Evolutionary conservation across 139 green algal species (phyloP), one percentile per base, ranked within the genome.

Genomic region (Nannochloris sp.): DNA sequence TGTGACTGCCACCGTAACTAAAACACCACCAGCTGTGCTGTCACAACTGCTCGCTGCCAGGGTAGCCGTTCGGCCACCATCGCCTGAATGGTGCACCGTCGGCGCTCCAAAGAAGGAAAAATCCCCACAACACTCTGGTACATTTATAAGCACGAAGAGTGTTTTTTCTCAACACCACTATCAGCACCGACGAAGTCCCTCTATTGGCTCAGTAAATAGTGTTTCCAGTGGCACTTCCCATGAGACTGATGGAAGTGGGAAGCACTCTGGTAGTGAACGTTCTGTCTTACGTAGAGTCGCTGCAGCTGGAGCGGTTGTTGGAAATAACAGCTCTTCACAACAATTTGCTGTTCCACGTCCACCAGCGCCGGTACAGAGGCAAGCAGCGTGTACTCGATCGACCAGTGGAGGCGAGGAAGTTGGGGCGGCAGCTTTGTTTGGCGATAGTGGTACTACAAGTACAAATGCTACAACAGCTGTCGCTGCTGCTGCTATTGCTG

Each of bases 211-310:
- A 0, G 39, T 67, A 32, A 56, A 47, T 32, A 68, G 57, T 62
- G 60, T 35, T 3, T 70, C 27, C 54, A 74, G 67, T 33, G 67
- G 45, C 6, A 58, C 60, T 34, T 71, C 60, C 30, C 68, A 75
- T 15, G 68, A 75, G 15, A 75, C 68, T 4, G 46, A 67, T 1
- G 34, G 15, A 56, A 69, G 68, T 58, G n/a, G n/a, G n/a, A 60
- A 46, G 9, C 44, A 61, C 5, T 54, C 34, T 51, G 60, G 60
- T 5, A 67, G 60, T 10, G 60, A 67, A 35, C 68, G 68, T 34
- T 75, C 68, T 30, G 68, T 70, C 31, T 63, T 74, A 27, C 24
- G 53, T 8, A 37, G 42, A 19, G 24, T 12, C 63, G 54, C 32
- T 54, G 31, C 3, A 38, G 45, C n/a, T 34, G 36, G 12, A 54